Percentiles rank a stretch among this genome's conserved stretches.
phyloP scores from a whole-genome alignment of 805 yeast genomes.

The Pichia californica region DNA sequence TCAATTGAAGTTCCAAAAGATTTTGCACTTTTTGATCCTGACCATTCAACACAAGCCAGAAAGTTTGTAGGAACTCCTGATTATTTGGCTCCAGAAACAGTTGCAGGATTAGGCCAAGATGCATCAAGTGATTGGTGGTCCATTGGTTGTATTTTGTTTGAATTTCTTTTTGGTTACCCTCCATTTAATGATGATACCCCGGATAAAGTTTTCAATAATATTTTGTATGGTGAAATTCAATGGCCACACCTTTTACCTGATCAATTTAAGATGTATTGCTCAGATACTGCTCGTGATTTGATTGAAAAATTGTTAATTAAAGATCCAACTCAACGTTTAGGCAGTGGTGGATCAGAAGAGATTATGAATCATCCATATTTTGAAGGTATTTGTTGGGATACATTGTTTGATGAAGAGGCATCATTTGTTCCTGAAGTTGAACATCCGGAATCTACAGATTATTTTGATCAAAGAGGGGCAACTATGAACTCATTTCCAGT shows the following conservation, averaged over 20 bases:
- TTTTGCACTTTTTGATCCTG: slow-evolving; percentile 71
- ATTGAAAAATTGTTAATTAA: slow-evolving; percentile 54
- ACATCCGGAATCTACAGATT: slow-evolving; percentile 83
- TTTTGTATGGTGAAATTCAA: slow-evolving; percentile 62
- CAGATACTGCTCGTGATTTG: slow-evolving; percentile 68
- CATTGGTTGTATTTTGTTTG: slow-evolving; percentile 90
- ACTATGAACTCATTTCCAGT: slow-evolving; percentile 54
- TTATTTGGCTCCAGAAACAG: slow-evolving; percentile 94
- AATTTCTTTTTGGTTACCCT: slow-evolving; percentile 86
- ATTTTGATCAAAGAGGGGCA: slow-evolving; percentile 90
- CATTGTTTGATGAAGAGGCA: slow-evolving; percentile 62
- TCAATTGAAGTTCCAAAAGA: slow-evolving; percentile 26
- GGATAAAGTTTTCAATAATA: slow-evolving; percentile 74
- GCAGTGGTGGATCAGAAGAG: slow-evolving; percentile 72
- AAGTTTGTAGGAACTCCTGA: slow-evolving; percentile 96
- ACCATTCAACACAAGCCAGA: slow-evolving; percentile 38
- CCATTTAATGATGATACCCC: slow-evolving; percentile 87
- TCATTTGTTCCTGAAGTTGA: slow-evolving; percentile 77
- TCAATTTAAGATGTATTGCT: slow-evolving; percentile 45
- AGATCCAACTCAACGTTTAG: slow-evolving; percentile 65
- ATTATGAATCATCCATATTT: slow-evolving; percentile 78
- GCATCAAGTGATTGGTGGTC: slow-evolving; percentile 99
- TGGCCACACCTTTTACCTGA: slow-evolving; percentile 76
- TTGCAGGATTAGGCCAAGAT: slow-evolving; percentile 75
- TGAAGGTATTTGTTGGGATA: slow-evolving; percentile 64